Percentiles rank a stretch among this genome's conserved stretches.
These are phyloP conservation scores for Suillus alpinus DNA, from an alignment of 768 basidiomycete genomes.

Conservation along the genomic window DNA sequence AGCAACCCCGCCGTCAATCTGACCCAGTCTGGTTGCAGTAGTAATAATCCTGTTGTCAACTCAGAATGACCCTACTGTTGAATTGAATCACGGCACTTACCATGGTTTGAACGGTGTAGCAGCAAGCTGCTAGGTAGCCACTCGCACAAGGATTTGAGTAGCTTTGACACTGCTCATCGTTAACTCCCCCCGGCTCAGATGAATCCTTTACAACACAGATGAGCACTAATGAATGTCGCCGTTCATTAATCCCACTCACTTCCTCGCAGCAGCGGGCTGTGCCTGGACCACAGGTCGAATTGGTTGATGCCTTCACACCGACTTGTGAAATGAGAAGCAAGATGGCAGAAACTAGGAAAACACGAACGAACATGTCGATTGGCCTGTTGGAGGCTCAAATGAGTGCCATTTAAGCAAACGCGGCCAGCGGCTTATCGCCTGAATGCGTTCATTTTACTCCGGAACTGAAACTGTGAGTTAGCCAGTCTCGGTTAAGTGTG, in stretches of 20 bases:
- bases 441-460: background rate
- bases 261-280: background rate
- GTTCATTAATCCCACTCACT: background rate
- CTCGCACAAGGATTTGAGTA: background rate
- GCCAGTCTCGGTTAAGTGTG: background rate
- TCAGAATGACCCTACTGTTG: background rate
- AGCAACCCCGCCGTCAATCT: background rate
- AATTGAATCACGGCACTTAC: background rate
- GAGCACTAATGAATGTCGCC: background rate
- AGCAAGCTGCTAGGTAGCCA: background rate
- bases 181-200: background rate
- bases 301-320: background rate
- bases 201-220: background rate
- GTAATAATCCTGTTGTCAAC: background rate
- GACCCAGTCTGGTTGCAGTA: background rate
- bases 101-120: background rate
- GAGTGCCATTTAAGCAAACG: background rate
- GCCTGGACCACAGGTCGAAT: background rate
- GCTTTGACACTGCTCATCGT: background rate
- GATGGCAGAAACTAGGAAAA: background rate
- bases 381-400: background rate
- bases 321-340: background rate
- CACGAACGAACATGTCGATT: background rate
- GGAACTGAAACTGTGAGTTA: background rate
- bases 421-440: background rate